Percentiles rank a stretch among this genome's conserved stretches.
Conservation (phyloP, 75 land plant genomes). For the Pinus taeda region DNA sequence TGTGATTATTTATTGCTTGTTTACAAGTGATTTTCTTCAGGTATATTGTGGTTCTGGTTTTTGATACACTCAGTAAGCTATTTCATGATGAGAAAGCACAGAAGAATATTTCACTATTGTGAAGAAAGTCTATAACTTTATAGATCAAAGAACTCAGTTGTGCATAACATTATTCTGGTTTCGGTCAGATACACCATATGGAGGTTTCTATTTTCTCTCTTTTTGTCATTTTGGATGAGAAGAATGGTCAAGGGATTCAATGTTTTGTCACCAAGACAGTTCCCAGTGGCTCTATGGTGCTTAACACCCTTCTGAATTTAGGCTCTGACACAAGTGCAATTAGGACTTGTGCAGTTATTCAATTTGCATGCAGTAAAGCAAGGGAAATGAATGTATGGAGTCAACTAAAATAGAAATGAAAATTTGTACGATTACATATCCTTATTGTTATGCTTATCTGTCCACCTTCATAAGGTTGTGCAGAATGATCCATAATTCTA, state of each 20-base stretch:
- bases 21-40: background rate
- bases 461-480: background rate
- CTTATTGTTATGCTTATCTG: background rate
- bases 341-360: background rate
- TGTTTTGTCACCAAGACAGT: background rate
- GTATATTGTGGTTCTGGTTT: background rate
- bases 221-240: background rate
- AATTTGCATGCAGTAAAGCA: background rate
- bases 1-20: background rate
- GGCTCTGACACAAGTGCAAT: background rate
- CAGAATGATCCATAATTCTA: background rate
- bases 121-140: background rate
- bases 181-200: background rate
- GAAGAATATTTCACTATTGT: background rate
- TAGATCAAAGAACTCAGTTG: background rate
- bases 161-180: background rate
- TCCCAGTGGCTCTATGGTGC: background rate
- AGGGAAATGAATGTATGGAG: background rate
- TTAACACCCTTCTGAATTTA: background rate
- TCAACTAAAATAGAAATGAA: background rate
- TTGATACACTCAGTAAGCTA: background rate
- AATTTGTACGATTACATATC: background rate
- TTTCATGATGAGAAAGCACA: background rate
- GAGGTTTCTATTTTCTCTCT: background rate
- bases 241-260: background rate